These are phyloP conservation scores for Tricholoma sp. DNA, from an alignment of 768 basidiomycete genomes.

Conservation along the genomic window DNA sequence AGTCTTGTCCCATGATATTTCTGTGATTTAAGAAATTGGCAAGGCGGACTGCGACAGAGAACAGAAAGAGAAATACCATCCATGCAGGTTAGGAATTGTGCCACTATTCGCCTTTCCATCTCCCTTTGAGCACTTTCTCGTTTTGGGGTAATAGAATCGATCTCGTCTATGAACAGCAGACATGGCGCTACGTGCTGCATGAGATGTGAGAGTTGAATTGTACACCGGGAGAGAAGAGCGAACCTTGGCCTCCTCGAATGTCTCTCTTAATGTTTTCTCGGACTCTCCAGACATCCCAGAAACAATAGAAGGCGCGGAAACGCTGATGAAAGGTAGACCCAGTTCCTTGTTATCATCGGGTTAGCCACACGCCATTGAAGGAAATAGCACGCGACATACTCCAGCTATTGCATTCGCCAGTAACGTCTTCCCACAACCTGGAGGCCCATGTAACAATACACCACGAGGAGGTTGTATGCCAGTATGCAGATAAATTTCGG, in stretches of 20 bases:
- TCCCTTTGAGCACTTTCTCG: slow-evolving; percentile 96
- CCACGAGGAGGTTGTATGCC: slow-evolving; percentile 92
- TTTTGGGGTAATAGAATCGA: slow-evolving; percentile 97
- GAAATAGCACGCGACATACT: slow-evolving; percentile 37
- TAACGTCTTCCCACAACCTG: slow-evolving; percentile 95
- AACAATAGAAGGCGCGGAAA: slow-evolving; percentile 94
- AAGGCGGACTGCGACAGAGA: neutral
- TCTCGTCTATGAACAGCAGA: slow-evolving; percentile 94
- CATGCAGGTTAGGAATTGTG: slow-evolving; percentile 97
- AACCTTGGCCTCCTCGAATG: slow-evolving; percentile 96
- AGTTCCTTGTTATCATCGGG: slow-evolving; percentile 62
- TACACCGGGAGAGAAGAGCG: slow-evolving; percentile 8
- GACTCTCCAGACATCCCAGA: slow-evolving; percentile 99
- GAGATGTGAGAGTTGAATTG: neutral
- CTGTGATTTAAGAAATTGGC: slow-evolving; percentile 32
- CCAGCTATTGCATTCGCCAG: slow-evolving; percentile 95
- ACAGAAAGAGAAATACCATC: slow-evolving; percentile 62
- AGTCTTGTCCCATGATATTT: slow-evolving; percentile 92
- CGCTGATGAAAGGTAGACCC: slow-evolving; percentile 85
- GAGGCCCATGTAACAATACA: slow-evolving; percentile 90
- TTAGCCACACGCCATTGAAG: neutral
- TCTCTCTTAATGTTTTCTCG: slow-evolving; percentile 92
- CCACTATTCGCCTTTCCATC: slow-evolving; percentile 97
- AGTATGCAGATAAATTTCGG: slow-evolving; percentile 91
- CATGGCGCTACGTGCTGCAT: slow-evolving; percentile 83